Conservation (phyloP, 2,329 filamentous ascomycete genomes). For the Lachnellula suecica region DNA sequence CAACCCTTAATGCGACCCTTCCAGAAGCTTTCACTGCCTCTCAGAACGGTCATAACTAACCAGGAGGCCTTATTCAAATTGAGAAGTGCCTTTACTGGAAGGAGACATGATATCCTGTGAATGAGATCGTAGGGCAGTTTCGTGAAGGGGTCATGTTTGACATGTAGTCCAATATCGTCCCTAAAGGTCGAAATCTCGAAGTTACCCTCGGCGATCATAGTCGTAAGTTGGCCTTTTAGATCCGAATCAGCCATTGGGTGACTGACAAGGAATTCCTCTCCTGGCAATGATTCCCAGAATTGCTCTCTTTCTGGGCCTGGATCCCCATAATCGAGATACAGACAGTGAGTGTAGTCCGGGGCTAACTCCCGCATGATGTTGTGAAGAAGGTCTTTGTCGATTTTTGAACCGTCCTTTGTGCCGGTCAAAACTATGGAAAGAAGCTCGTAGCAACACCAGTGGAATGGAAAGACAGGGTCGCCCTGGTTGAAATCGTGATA, state of each 20-base stretch:
- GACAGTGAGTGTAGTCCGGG: not conserved
- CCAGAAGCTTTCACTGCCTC: conserved; percentile 1
- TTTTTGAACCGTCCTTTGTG: not conserved
- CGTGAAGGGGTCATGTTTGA: conserved; percentile 5
- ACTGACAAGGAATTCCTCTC: conserved; percentile 1
- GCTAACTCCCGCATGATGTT: not conserved
- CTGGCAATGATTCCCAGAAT: conserved; percentile 1
- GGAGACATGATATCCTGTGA: conserved; percentile 2
- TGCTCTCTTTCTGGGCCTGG: not conserved
- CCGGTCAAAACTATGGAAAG: conserved; percentile 2
- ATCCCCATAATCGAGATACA: not conserved
- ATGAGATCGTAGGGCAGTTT: conserved; percentile 10
- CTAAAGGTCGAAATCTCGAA: conserved; percentile 1
- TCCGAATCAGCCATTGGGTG: not conserved
- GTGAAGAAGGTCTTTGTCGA: conserved; percentile 1
- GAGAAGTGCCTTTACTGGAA: conserved; percentile 1
- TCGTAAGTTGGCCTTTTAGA: not conserved
- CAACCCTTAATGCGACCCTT: not conserved
- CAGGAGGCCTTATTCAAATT: conserved; percentile 3
- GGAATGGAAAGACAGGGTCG: conserved; percentile 7
- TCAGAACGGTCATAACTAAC: not conserved
- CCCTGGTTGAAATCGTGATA: not conserved
- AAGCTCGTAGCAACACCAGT: conserved; percentile 9
- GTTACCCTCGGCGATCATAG: conserved; percentile 1
- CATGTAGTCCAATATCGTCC: not conserved